Evolutionary conservation across 805 yeast species (phyloP).

Genomic region (Allodekkera sacchari): DNA sequence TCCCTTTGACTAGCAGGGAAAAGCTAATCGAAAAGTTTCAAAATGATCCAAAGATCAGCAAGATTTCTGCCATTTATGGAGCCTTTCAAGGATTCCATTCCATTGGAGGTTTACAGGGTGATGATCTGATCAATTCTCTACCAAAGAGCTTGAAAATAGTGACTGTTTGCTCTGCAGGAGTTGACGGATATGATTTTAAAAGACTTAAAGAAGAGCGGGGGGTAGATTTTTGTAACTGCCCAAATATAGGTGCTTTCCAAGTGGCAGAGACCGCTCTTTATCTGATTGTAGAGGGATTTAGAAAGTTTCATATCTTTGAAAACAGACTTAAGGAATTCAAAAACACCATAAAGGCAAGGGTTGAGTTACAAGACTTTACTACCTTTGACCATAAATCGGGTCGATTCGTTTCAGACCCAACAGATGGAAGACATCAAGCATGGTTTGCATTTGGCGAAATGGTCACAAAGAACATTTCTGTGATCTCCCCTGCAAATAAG

Average conservation of each 20-base stretch:
- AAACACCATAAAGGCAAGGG: constrained; percentile 12
- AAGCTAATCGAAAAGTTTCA: constrained; percentile 33
- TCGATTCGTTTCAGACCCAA: constrained; percentile 1
- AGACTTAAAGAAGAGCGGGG: constrained; percentile 27
- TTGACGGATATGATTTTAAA: constrained; percentile 33
- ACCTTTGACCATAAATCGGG: not conserved
- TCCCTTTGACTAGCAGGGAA: constrained; percentile 32
- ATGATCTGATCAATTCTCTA: constrained; percentile 30
- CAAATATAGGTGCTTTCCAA: constrained; percentile 50
- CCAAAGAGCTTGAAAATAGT: constrained; percentile 38
- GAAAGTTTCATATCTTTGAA: constrained; percentile 46
- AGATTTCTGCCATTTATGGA: constrained; percentile 41
- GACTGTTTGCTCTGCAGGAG: constrained; percentile 49
- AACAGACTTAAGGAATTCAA: constrained; percentile 28
- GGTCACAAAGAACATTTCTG: constrained; percentile 34
- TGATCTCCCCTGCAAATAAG: constrained; percentile 49
- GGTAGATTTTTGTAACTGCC: constrained; percentile 53
- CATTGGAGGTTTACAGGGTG: constrained; percentile 35
- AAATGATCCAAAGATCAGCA: constrained; percentile 23
- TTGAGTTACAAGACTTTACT: constrained; percentile 1
- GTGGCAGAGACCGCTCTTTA: constrained; percentile 67
- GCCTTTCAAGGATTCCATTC: constrained; percentile 42
- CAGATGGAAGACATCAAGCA: constrained; percentile 3
- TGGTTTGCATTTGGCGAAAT: constrained; percentile 33
- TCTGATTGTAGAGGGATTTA: constrained; percentile 50